Evolutionary conservation across 2,329 filamentous ascomycete species (phyloP), one percentile per base, ranked within the genome.

Genomic region (Penicillium janthinellum): DNA sequence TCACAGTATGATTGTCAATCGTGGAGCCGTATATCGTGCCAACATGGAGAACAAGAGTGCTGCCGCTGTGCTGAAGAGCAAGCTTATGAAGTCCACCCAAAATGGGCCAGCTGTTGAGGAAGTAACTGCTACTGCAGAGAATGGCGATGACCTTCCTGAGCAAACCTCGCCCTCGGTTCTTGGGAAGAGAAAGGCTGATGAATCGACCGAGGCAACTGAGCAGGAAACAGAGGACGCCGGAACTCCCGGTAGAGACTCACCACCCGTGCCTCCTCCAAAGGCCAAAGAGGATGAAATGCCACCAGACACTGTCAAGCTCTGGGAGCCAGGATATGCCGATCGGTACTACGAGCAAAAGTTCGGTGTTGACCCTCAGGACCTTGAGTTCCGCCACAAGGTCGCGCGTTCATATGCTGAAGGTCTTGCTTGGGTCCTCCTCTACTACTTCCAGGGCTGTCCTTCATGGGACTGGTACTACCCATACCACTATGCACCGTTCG

Each of bases 401-500:
- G 95, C 90, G 38, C 86, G 87, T 56, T 87, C 91, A n/a, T 99
- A 99, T 74, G 92, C 94, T 12, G 92, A 98, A 80, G 95, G 95
- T 38, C 84, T 99, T 10, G 90, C 90, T 22, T 99, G 96, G 95
- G 95, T 99, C 41, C 81, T 99, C 53, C 83, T 93, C 38, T 99
- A 99, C 78, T 99, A 99, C 75, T 96, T 97, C 76, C 95, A 99
- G 77, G 95, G 95, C 28, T 99, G 95, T 70, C 92, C 95, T 22
- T 97, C 92, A 0, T 99, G 96, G 95, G 96, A 94, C 54, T 99
- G 95, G 95, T 99, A 95, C 75, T 99, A 97, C 72, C 95, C 95
- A 0, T 96, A 98, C 72, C 95, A 99, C 74, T 99, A 99, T 73
- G 96, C 95, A 1, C 95, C 96, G 3, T 99, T 99, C 73, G 95